Base-by-base conservation (phyloP, 768 basidiomycete species). In the Boletus rubescentipes region DNA sequence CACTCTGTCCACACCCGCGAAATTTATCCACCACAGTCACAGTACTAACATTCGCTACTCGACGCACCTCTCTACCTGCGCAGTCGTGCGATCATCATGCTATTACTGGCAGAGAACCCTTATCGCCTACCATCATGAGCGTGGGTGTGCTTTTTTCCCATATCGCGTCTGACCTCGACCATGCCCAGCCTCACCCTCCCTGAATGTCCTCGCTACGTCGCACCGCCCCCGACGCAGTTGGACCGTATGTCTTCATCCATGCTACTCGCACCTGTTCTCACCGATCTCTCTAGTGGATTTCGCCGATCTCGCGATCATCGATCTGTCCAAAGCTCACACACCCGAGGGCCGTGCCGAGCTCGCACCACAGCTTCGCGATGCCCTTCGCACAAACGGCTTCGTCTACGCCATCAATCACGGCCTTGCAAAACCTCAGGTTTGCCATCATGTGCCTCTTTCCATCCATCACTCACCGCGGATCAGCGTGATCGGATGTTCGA, bases 241-340 rank as follows among this genome's bases (percentile, higher is more conserved):
- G 54, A 70, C 32, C 56, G 75, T 78, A 50, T 29, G 77, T 66
- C 4, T 38, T 10, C 29, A 7, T 30, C 10, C 9, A 1, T 9
- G 2, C n/a, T 1, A 26, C 8, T 23, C 18, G n/a, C 36, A 36
- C 21, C 4, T 29, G 8, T 50, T 29, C 45, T 31, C 23, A 49
- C 42, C 71, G 67, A 74, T 58, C 72, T 72, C 16, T 44, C 26
- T 40, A 78, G 77, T 77, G 55, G 72, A 75, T 16, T 77, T 71
- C 54, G 83, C 81, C 12, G 78, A 83, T 45, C 73, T 86, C 5
- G 70, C 78, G 0, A 69, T 79, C 50, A 76, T 85, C 43, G 81
- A 85, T 57, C 61, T 85, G 14, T 73, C 81, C 2, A 70, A 75
- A 37, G 73, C 68, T 0, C 44, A 53, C 8, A 77, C 75, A 6